Base-by-base conservation (phyloP, 2,329 filamentous ascomycete species). In the Trichoderma hamatum region DNA sequence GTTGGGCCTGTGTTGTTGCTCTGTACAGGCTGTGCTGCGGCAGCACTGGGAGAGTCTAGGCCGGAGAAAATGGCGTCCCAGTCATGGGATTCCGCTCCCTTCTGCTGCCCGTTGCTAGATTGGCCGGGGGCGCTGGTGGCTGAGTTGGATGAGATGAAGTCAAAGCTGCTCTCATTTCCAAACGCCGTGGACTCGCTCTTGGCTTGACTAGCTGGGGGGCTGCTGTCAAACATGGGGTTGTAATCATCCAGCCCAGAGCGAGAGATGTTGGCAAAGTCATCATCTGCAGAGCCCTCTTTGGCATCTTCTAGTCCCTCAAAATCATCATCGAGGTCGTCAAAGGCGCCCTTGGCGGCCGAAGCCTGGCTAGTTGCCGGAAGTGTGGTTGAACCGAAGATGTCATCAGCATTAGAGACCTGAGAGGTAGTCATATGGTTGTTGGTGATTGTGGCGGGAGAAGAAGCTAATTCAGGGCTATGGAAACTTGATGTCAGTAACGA, bases 1-100 rank as follows among this genome's bases (percentile, higher is more conserved):
- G 60, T 21, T 19, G 52, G 60, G 32, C 46, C 62, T 3, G 54
- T 39, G 52, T 60, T 56, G 56, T 68, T 46, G 39, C 64, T 68
- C 1, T 67, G 64, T 5, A 60, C 54, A 10, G 68, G 70, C 16
- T 72, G 67, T 26, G 75, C 70, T 60, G 78, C 73, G 70, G 77
- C 71, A 54, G 79, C 74, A 69, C 75, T 76, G 55, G 86, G 80
- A 2, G 85, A 86, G 74, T 95, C 92, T 9, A 97, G 83, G 30
- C 90, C 90, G 1, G 92, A 91, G 81, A 98, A 98, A 67, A 98
- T 93, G 49, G 93, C 92, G 76, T 98, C 95, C 96, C 96, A 98
- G 78, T 98, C 95, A 74, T 96, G 92, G 39, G 83, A 81, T 16
- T 87, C 86, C 0, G 81, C 74, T 32, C 79, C 77, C 70, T 82